A percentile compares a stretch with the other conserved stretches of the same genome.
phyloP scores from a whole-genome alignment of 495 filamentous ascomycete species.

The Aspergillus indologenus region DNA sequence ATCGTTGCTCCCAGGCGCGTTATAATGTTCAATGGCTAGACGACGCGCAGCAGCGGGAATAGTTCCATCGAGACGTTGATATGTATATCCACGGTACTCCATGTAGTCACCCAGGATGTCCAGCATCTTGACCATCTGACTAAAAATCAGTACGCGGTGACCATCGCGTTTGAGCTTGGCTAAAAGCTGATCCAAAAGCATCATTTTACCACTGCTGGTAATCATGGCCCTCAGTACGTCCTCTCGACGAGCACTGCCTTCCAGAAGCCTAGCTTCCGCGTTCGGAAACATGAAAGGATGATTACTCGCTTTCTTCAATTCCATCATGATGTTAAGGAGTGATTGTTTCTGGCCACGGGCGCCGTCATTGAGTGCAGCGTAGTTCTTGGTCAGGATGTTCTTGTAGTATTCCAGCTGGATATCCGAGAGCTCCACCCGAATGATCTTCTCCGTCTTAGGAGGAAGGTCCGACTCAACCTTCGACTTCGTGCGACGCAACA shows the following conservation, averaged over 20 bases:
- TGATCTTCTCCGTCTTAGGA: constrained; percentile 97
- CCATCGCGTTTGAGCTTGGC: constrained; percentile 86
- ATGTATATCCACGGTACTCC: constrained; percentile 81
- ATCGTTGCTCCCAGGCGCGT: constrained; percentile 86
- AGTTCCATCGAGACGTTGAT: constrained; percentile 92
- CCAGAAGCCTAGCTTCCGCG: constrained; percentile 82
- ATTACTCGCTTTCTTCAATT: constrained; percentile 97
- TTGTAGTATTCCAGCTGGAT: constrained; percentile 97
- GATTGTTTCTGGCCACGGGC: constrained; percentile 87
- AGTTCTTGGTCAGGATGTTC: constrained; percentile 96
- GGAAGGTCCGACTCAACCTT: constrained; percentile 95
- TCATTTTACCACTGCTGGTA: constrained; percentile 98
- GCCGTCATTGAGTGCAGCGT: constrained; percentile 87
- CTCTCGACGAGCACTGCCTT: constrained; percentile 71
- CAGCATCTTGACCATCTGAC: constrained; percentile 99
- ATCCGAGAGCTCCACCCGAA: constrained; percentile 93
- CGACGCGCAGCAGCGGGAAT: constrained; percentile 80
- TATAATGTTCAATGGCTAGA: constrained; percentile 96
- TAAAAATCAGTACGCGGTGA: constrained; percentile 96
- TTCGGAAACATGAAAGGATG: constrained; percentile 97
- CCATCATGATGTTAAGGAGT: constrained; percentile 99
- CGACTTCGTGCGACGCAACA: constrained; percentile 94
- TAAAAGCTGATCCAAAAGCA: constrained; percentile 90
- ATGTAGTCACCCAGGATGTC: constrained; percentile 94
- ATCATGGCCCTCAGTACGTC: constrained; percentile 88